Base-by-base conservation (phyloP, 2,329 filamentous ascomycete genomes). In the Blumeriella jaapii region DNA sequence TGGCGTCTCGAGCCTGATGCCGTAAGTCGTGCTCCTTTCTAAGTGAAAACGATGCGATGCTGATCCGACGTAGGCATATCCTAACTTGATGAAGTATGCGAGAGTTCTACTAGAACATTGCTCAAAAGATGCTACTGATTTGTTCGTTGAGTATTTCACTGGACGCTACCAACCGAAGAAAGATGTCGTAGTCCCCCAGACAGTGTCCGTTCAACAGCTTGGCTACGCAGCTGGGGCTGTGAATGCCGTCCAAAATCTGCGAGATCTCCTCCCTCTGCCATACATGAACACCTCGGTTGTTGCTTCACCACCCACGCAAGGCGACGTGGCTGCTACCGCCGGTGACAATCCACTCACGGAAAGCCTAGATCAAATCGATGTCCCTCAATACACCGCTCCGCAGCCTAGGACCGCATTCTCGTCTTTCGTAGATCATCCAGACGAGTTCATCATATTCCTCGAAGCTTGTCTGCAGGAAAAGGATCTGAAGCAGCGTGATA, bases 101-200 rank as follows among this genome's bases (percentile, higher is more conserved):
- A 78, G 86, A 32, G 84, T 95, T 0, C 65, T 98, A 1, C 72
- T 98, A 19, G 83, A 91, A 49, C 77, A 98, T 57, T 89, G 85
- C 47, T 78, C 89, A 2, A 65, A 74, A 40, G 76, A 85, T 37
- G 82, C 87, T 0, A 95, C 89, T 0, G 75, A 82, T 41, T 57
- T 98, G 0, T 96, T 98, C 53, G 84, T 94, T 42, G 82, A 91
- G 35, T 98, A 96, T 56, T 98, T 95, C 55, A 94, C 84, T 0
- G 86, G 85, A 15, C 72, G 72, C 39, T 98, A 87, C 55, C 69
- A 66, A 34, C 83, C 85, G 0, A 82, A 75, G 50, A 71, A 80
- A 36, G 76, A 83, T 25, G 63, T 57, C 1, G 51, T 50, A 12
- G 42, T 41, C 4, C 25, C 26, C 5, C 35, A 43, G n/a, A 36